phyloP scores from a whole-genome alignment of 192 early-diverging fungal species.

The Linnemannia elongata region DNA sequence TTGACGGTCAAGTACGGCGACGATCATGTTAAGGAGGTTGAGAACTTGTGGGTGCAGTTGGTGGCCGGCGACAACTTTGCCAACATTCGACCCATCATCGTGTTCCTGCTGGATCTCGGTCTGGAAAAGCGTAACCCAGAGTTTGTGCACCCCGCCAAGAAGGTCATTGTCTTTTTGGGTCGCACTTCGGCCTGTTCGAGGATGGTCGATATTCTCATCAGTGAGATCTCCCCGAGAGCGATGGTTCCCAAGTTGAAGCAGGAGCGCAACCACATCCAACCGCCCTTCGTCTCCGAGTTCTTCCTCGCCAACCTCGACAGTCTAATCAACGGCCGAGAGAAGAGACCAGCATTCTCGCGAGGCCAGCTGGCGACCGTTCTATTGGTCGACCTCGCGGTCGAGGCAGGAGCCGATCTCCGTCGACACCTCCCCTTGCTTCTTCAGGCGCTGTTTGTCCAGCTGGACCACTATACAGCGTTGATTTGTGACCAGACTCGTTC shows the following conservation, averaged over 20 bases:
- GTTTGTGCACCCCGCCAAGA: slow-evolving; percentile 84
- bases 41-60: slow-evolving; percentile 82
- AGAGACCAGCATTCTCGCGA: slow-evolving; percentile 77
- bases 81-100: slow-evolving; percentile 74
- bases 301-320: slow-evolving; percentile 81
- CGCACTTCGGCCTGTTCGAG: slow-evolving; percentile 69
- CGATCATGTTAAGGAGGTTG: slow-evolving; percentile 80
- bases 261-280: slow-evolving; percentile 35
- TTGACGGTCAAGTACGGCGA: slow-evolving; percentile 88
- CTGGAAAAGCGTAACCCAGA: slow-evolving; percentile 83
- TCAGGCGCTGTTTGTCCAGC: slow-evolving; percentile 83
- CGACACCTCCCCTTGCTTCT: slow-evolving; percentile 80
- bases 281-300: slow-evolving; percentile 54
- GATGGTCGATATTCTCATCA: slow-evolving; percentile 75
- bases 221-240: slow-evolving; percentile 76
- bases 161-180: slow-evolving; percentile 81
- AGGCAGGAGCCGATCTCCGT: slow-evolving; percentile 74
- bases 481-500: slow-evolving; percentile 82
- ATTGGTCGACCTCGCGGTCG: slow-evolving; percentile 84
- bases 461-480: slow-evolving; percentile 83
- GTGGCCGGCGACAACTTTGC: slow-evolving; percentile 68
- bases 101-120: slow-evolving; percentile 80
- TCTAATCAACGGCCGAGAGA: slow-evolving; percentile 72
- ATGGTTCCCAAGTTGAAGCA: slow-evolving; percentile 72
- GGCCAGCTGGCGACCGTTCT: slow-evolving; percentile 84